phyloP scores from a whole-genome alignment of 2,329 filamentous ascomycete genomes.

The Colletotrichum gloeosporioides region DNA sequence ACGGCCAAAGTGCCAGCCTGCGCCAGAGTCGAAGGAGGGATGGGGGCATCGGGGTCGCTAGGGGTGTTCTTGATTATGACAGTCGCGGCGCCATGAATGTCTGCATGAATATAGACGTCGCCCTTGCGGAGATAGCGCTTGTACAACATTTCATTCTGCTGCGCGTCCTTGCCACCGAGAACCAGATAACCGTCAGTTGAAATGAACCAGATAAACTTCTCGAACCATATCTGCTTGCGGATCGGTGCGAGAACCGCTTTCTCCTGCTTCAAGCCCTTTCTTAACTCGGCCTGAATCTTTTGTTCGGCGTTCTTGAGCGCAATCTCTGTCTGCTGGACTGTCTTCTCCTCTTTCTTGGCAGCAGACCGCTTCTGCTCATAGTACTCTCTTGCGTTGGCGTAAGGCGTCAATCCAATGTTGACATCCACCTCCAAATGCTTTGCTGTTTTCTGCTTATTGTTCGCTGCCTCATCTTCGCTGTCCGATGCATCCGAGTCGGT shows the following conservation, averaged over 20 bases:
- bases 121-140: constrained; percentile 84
- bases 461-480: constrained; percentile 46
- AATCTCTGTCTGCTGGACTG: constrained; percentile 77
- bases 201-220: constrained; percentile 96
- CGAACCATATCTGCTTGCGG: constrained; percentile 89
- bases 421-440: constrained; percentile 79
- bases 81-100: constrained; percentile 82
- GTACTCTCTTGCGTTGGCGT: constrained; percentile 89
- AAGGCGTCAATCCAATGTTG: constrained; percentile 80
- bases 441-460: constrained; percentile 43
- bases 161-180: constrained; percentile 84
- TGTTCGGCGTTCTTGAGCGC: constrained; percentile 90
- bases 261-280: constrained; percentile 88
- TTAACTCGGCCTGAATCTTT: constrained; percentile 85
- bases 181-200: constrained; percentile 95
- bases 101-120: constrained; percentile 91
- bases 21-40: constrained; percentile 87
- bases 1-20: constrained; percentile 89
- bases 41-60: constrained; percentile 78
- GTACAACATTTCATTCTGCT: constrained; percentile 94
- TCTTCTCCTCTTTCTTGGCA: constrained; percentile 87
- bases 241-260: constrained; percentile 86
- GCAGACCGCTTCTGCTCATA: constrained; percentile 88
- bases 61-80: constrained; percentile 90
- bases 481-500: constrained; percentile 71